Conservation (phyloP, 495 filamentous ascomycete species). For the Apiosordaria backusii region DNA sequence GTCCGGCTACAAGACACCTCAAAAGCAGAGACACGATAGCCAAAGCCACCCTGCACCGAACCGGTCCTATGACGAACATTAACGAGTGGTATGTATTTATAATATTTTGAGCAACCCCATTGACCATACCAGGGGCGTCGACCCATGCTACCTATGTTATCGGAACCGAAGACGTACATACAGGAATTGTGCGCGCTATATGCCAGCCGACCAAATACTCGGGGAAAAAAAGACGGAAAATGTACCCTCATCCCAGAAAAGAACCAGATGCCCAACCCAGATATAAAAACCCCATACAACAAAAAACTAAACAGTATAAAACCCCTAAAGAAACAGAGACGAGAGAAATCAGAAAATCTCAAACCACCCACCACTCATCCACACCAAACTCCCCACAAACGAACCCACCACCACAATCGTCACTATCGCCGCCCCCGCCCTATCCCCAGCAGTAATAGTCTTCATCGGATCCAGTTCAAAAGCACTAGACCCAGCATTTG, state of each 20-base stretch:
- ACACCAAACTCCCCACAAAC: slow-evolving; percentile 29
- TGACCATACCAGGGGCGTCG: background rate
- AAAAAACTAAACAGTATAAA: background rate
- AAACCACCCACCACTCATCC: slow-evolving; percentile 30
- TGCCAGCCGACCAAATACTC: background rate
- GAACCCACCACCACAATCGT: slow-evolving; percentile 44
- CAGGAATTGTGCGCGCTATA: background rate
- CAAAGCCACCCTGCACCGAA: too few relatives aligned
- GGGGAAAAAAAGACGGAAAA: background rate
- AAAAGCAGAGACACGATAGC: too few relatives aligned
- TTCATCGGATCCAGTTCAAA: slow-evolving; percentile 11
- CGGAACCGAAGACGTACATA: background rate
- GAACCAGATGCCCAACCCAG: background rate
- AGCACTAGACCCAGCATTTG: slow-evolving; percentile 52
- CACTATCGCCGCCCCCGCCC: slow-evolving; percentile 56
- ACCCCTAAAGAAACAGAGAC: background rate
- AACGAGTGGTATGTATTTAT: background rate
- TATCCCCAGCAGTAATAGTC: slow-evolving; percentile 48
- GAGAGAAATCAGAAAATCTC: slow-evolving; percentile 11
- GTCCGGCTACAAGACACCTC: too few relatives aligned
- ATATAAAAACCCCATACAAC: background rate
- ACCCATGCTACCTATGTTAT: background rate
- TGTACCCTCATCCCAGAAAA: background rate
- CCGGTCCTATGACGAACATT: too few relatives aligned
- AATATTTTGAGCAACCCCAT: background rate